phyloP scores from a whole-genome alignment of 345 rosid genomes.

The Pugionium cornutum region DNA sequence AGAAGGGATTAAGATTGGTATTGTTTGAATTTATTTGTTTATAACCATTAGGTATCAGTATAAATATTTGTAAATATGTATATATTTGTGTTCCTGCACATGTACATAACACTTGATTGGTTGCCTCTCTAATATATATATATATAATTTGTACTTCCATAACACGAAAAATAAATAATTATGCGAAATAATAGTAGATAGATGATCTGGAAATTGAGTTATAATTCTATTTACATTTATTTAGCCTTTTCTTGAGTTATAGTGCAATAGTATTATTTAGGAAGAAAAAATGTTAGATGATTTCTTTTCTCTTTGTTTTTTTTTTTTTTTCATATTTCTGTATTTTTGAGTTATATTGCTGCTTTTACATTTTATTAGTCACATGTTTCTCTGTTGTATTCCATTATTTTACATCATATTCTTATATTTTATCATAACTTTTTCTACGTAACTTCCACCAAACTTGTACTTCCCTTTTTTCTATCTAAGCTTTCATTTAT shows the following conservation, averaged over 20 bases:
- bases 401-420: conserved; percentile 1
- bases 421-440: too few relatives aligned
- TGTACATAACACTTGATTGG: conserved; percentile 27
- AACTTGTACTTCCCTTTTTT: too few relatives aligned
- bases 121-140: conserved; percentile 4
- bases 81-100: conserved; percentile 10
- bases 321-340: not conserved
- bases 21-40: not conserved
- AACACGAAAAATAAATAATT: not conserved
- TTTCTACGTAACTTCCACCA: too few relatives aligned
- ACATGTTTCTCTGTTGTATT: conserved; percentile 37
- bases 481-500: too few relatives aligned
- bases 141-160: conserved; percentile 14
- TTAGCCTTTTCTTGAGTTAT: conserved; percentile 17
- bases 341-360: conserved; percentile 20
- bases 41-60: conserved; percentile 1
- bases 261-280: conserved; percentile 29
- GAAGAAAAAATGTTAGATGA: conserved; percentile 24
- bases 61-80: not conserved
- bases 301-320: not conserved
- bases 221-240: conserved; percentile 17
- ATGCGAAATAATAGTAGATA: conserved; percentile 21
- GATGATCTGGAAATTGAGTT: conserved; percentile 33
- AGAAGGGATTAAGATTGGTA: conserved; percentile 57
- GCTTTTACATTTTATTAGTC: conserved; percentile 41